phyloP scores from a whole-genome alignment of 202 grass and related monocot genomes.

The Carex arenaria region DNA sequence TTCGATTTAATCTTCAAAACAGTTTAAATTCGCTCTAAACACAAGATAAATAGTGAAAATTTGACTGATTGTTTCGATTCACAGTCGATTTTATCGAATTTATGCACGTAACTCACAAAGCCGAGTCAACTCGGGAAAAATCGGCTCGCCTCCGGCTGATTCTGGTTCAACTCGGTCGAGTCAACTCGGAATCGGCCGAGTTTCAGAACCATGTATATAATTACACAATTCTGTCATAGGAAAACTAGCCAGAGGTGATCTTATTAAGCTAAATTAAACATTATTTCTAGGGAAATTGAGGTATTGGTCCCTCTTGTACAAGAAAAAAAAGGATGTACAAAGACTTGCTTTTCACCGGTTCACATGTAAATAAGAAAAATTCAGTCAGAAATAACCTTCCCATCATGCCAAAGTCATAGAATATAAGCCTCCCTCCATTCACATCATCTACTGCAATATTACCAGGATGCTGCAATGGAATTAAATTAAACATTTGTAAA shows the following conservation, averaged over 20 bases:
- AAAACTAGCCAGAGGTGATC: not conserved
- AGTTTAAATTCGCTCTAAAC: no score
- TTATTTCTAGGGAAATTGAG: not conserved
- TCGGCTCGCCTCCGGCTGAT: no score
- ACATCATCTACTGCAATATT: conserved; percentile 99
- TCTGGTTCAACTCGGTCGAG: no score
- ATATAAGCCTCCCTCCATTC: conserved; percentile 97
- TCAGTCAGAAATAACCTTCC: conserved; percentile 56
- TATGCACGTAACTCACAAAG: no score
- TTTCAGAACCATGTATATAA: not conserved
- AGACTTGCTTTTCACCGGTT: not conserved
- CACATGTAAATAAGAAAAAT: not conserved
- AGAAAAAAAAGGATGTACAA: not conserved
- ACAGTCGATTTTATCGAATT: no score
- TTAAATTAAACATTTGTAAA: conserved; percentile 16
- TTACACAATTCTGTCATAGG: not conserved
- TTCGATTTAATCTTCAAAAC: no score
- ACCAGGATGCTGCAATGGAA: conserved; percentile 74
- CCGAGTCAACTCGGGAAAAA: no score
- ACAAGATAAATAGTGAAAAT: no score
- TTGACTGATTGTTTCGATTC: no score
- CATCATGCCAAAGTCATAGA: conserved; percentile 99
- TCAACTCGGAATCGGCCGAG: no score
- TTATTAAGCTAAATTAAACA: not conserved
- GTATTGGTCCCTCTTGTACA: not conserved